These are phyloP conservation scores for Fusarium sp. DNA, from an alignment of 2,329 filamentous ascomycete species.

Conservation along the genomic window DNA sequence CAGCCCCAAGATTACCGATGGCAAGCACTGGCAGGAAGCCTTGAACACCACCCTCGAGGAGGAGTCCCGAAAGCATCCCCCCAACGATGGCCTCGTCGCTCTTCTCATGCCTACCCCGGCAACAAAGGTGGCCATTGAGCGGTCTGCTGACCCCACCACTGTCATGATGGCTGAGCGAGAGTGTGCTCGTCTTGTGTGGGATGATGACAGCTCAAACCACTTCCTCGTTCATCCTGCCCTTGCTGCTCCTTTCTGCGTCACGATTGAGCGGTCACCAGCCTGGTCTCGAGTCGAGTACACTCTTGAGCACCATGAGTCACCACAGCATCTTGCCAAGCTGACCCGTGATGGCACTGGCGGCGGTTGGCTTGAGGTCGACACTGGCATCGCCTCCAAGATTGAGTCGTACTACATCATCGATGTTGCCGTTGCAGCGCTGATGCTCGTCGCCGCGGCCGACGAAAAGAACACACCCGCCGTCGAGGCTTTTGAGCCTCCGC, in stretches of 20 bases:
- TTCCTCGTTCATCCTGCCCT: slow-evolving; percentile 74
- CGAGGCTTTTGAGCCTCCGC: slow-evolving; percentile 71
- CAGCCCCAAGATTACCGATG: slow-evolving; percentile 47
- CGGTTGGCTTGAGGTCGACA: slow-evolving; percentile 72
- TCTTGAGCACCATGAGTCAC: slow-evolving; percentile 73
- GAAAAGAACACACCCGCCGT: slow-evolving; percentile 58
- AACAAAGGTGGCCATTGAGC: slow-evolving; percentile 71
- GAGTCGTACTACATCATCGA: slow-evolving; percentile 73
- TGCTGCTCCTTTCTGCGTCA: slow-evolving; percentile 72
- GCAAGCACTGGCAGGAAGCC: slow-evolving; percentile 68
- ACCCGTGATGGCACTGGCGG: slow-evolving; percentile 70
- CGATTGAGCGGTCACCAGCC: slow-evolving; percentile 67
- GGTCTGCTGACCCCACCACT: slow-evolving; percentile 68
- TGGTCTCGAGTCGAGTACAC: slow-evolving; percentile 73
- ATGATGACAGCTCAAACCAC: slow-evolving; percentile 68
- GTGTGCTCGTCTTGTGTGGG: slow-evolving; percentile 78
- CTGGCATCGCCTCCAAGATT: slow-evolving; percentile 68
- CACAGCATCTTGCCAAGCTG: slow-evolving; percentile 69
- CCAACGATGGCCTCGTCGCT: slow-evolving; percentile 74
- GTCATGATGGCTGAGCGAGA: slow-evolving; percentile 75
- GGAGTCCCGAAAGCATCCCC: slow-evolving; percentile 62
- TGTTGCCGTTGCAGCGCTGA: slow-evolving; percentile 69
- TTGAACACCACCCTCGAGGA: slow-evolving; percentile 70
- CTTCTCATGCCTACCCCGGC: slow-evolving; percentile 75
- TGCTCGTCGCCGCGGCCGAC: slow-evolving; percentile 70